These are phyloP conservation scores for Vigna trinervia DNA, from an alignment of 306 rosid genomes.

Conservation along the genomic window DNA sequence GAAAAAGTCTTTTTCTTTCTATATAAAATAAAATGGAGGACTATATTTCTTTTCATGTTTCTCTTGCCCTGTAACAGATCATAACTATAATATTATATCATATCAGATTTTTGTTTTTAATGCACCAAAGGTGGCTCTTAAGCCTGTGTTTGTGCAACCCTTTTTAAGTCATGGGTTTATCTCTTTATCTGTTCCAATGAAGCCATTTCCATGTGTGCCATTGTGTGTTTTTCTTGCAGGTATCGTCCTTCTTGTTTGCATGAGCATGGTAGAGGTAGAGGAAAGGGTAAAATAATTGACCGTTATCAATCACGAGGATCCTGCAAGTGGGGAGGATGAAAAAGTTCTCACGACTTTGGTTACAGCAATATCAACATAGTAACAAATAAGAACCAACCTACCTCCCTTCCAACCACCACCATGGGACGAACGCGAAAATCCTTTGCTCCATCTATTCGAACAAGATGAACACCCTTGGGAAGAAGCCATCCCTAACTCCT, in stretches of 20 bases:
- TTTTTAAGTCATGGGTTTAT: conserved; percentile 4
- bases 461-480: too few relatives aligned
- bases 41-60: conserved; percentile 5
- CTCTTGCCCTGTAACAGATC: conserved; percentile 14
- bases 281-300: conserved; percentile 64
- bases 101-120: conserved; percentile 18
- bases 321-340: conserved; percentile 48
- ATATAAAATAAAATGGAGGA: conserved; percentile 5
- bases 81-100: conserved; percentile 23
- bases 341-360: too few relatives aligned
- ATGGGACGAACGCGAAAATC: too few relatives aligned
- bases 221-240: conserved; percentile 52
- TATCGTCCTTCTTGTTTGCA: conserved; percentile 49
- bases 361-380: too few relatives aligned
- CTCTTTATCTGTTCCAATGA: neutral
- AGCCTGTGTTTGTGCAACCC: too few relatives aligned
- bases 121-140: neutral
- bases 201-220: conserved; percentile 4
- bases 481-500: too few relatives aligned
- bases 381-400: too few relatives aligned
- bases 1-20: neutral
- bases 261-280: conserved; percentile 69
- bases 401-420: too few relatives aligned
- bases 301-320: conserved; percentile 57
- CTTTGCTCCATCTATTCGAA: too few relatives aligned